phyloP scores from a whole-genome alignment of 768 basidiomycete species.

The Boletus reticuloceps region DNA sequence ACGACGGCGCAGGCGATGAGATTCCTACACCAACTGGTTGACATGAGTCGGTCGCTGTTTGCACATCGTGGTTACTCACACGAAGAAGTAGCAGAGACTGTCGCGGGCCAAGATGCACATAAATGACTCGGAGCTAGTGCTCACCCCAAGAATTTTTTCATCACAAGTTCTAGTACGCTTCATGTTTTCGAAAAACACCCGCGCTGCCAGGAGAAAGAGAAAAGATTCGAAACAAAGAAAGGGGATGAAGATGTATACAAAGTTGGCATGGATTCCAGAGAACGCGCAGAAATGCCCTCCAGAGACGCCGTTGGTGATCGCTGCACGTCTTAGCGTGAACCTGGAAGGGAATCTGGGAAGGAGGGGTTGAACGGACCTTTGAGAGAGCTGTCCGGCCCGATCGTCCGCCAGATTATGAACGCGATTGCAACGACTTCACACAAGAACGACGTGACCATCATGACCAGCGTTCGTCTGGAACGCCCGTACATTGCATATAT shows the following conservation, averaged over 20 bases:
- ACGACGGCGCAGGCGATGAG: conserved; percentile 22
- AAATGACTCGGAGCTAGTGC: conserved; percentile 10
- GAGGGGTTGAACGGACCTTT: conserved; percentile 11
- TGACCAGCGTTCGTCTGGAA: conserved; percentile 16
- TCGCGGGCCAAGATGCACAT: conserved; percentile 25
- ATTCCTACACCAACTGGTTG: conserved; percentile 17
- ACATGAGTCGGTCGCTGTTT: background rate
- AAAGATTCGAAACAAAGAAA: conserved; percentile 29
- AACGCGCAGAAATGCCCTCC: conserved; percentile 22
- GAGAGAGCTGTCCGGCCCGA: conserved; percentile 24
- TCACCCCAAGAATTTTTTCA: conserved; percentile 5
- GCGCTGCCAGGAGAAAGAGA: conserved; percentile 23
- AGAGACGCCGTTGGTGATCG: background rate
- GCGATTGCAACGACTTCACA: conserved; percentile 25
- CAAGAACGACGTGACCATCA: conserved; percentile 18
- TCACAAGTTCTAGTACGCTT: background rate
- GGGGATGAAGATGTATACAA: conserved; percentile 30
- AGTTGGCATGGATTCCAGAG: conserved; percentile 17
- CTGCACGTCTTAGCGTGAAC: conserved; percentile 11
- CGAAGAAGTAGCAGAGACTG: conserved; percentile 31
- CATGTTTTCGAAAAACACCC: conserved; percentile 13
- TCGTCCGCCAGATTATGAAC: conserved; percentile 25
- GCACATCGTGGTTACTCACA: conserved; percentile 14
- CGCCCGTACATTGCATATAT: conserved; percentile 33
- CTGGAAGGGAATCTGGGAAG: background rate